Evolutionary conservation across 2,329 filamentous ascomycete species (phyloP).

Genomic region (Scedosporium aurantiacum): DNA sequence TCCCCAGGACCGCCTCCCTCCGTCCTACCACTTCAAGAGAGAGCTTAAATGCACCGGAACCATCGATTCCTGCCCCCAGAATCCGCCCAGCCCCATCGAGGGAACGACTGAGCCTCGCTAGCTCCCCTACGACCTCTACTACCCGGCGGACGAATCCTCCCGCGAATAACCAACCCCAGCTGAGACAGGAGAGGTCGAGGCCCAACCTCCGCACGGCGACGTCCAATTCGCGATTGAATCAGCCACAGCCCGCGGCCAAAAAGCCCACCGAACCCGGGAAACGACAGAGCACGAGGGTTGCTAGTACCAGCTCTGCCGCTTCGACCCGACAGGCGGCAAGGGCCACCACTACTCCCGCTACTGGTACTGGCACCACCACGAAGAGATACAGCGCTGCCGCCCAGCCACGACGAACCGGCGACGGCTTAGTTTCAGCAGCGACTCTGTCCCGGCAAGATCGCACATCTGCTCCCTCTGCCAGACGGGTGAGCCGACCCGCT

Average conservation of each 20-base stretch:
- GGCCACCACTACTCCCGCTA: background rate
- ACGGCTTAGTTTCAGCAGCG: background rate
- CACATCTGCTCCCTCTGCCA: background rate
- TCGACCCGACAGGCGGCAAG: background rate
- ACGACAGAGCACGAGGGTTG: background rate
- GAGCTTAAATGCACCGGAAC: constrained; percentile 15
- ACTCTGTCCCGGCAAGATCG: background rate
- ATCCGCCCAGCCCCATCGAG: constrained; percentile 1
- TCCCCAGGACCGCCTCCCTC: constrained; percentile 11
- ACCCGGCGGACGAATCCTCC: background rate
- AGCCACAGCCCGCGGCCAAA: background rate
- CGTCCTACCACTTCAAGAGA: constrained; percentile 14
- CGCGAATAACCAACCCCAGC: background rate
- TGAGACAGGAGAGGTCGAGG: background rate
- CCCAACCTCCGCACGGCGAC: constrained; percentile 1
- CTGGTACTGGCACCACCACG: background rate
- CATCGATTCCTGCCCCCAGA: background rate
- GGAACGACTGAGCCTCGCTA: background rate
- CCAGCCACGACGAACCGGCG: background rate
- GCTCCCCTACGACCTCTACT: background rate
- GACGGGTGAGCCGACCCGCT: background rate
- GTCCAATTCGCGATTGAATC: constrained; percentile 1
- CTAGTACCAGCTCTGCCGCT: background rate
- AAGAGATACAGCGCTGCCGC: background rate
- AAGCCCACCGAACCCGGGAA: background rate